These are phyloP conservation scores for Acer negundo DNA, from an alignment of 345 rosid genomes.

Conservation along the genomic window DNA sequence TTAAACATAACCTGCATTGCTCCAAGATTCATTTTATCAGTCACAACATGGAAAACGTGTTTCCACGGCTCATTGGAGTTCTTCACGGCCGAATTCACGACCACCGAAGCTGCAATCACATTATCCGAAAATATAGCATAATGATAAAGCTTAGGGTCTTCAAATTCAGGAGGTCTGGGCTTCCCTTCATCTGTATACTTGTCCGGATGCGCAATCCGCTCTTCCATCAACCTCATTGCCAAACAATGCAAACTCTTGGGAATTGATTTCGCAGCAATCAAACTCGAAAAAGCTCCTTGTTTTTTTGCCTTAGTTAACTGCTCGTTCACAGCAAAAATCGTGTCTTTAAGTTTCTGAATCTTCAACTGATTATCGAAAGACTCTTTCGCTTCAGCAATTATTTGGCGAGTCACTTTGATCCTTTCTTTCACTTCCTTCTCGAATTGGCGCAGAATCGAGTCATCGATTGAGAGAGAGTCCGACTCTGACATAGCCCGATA, in stretches of 20 bases:
- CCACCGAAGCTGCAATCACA: slow-evolving; percentile 91
- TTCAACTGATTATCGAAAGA: slow-evolving; percentile 93
- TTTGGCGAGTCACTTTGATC: slow-evolving; percentile 85
- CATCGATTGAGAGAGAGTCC: slow-evolving; percentile 68
- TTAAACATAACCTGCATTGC: slow-evolving; percentile 99
- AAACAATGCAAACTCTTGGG: slow-evolving; percentile 95
- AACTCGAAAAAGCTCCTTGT: slow-evolving; percentile 93
- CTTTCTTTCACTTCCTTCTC: slow-evolving; percentile 97
- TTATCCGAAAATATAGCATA: slow-evolving; percentile 95
- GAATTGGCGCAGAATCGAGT: slow-evolving; percentile 59
- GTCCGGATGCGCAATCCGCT: slow-evolving; percentile 84
- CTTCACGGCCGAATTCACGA: slow-evolving; percentile 96
- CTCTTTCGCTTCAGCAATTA: slow-evolving; percentile 88
- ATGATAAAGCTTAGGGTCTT: slow-evolving; percentile 85
- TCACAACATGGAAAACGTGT: slow-evolving; percentile 94
- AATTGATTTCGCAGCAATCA: slow-evolving; percentile 93
- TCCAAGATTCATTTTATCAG: slow-evolving; percentile 98
- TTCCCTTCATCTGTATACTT: slow-evolving; percentile 83
- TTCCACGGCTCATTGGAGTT: slow-evolving; percentile 92
- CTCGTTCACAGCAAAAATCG: slow-evolving; percentile 86
- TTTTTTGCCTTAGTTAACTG: slow-evolving; percentile 87
- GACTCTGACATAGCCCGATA: slow-evolving; percentile 62
- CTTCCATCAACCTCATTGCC: slow-evolving; percentile 96
- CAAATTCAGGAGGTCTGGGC: slow-evolving; percentile 56
- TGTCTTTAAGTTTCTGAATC: slow-evolving; percentile 94